Conservation (phyloP, 257 asterid genomes). For the Cynanchum wilfordii region DNA sequence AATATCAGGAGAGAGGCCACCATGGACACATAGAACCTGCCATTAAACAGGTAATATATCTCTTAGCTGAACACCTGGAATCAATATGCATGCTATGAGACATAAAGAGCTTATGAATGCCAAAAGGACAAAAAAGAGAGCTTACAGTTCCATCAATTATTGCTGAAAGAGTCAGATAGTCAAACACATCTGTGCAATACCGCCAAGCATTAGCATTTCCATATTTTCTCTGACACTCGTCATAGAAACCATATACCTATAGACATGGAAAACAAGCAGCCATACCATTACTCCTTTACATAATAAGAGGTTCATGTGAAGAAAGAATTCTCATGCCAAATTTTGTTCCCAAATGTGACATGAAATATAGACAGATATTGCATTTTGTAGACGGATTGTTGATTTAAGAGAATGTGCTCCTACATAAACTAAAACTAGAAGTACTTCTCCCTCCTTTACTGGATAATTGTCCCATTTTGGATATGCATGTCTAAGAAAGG, state of each 20-base stretch:
- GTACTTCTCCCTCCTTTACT: not conserved
- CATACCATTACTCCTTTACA: constrained; percentile 9
- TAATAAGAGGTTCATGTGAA: not conserved
- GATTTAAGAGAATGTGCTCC: not conserved
- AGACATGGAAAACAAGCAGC: constrained; percentile 17
- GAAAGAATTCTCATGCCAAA: not conserved
- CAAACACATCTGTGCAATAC: constrained; percentile 98
- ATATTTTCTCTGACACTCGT: constrained; percentile 94
- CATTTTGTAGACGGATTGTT: not conserved
- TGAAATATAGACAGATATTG: not conserved
- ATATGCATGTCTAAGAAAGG: too few species aligned
- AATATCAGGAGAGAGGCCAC: constrained; percentile 96
- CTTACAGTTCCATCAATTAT: constrained; percentile 93
- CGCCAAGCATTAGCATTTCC: constrained; percentile 99
- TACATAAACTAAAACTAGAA: not conserved
- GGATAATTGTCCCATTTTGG: too few species aligned
- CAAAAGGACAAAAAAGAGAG: not conserved
- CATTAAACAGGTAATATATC: constrained; percentile 13
- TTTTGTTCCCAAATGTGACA: not conserved
- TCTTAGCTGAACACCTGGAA: not conserved
- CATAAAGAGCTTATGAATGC: not conserved
- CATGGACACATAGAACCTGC: constrained; percentile 97
- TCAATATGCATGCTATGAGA: not conserved
- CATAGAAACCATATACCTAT: constrained; percentile 98
- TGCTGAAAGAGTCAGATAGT: constrained; percentile 90